These are phyloP conservation scores for Teunomyces funiuensis DNA, from an alignment of 805 yeast species.

Conservation along the genomic window DNA sequence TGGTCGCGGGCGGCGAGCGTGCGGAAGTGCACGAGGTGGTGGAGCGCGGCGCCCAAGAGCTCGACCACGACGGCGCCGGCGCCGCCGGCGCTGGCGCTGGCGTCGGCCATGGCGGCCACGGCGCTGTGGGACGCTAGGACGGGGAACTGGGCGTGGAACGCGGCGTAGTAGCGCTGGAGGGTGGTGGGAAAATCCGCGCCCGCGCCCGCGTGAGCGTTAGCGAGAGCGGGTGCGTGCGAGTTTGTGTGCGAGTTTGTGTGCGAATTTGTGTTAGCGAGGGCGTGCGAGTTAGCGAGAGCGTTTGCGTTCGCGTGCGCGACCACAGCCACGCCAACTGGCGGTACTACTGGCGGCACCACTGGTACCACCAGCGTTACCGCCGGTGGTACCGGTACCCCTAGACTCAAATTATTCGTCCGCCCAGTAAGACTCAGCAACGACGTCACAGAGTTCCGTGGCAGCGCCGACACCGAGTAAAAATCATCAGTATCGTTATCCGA, in stretches of 20 bases:
- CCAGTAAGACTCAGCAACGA: slow-evolving; percentile 34
- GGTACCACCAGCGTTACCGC: background rate
- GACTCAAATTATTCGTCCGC: slow-evolving; percentile 20
- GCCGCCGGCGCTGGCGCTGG: slow-evolving; percentile 16
- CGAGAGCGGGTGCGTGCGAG: no score
- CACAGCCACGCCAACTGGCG: no score
- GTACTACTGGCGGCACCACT: no score
- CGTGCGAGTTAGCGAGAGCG: no score
- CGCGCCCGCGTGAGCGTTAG: no score
- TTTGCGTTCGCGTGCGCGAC: no score
- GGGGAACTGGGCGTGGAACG: slow-evolving; percentile 46
- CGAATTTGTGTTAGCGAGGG: no score
- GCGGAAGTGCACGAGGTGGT: slow-evolving; percentile 38
- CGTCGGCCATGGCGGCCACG: slow-evolving; percentile 14
- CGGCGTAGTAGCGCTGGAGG: slow-evolving; percentile 41
- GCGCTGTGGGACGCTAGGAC: slow-evolving; percentile 39
- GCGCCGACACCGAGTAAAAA: slow-evolving; percentile 26
- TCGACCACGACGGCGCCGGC: slow-evolving; percentile 36
- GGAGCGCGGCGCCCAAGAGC: slow-evolving; percentile 41
- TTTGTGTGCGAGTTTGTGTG: no score
- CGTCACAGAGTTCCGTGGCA: slow-evolving; percentile 35
- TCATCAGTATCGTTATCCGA: slow-evolving; percentile 36
- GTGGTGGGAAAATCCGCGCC: slow-evolving; percentile 33
- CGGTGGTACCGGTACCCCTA: slow-evolving; percentile 4
- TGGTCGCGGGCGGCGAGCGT: slow-evolving; percentile 32